Conservation (phyloP, 345 rosid genomes). For the Camelina neglecta region DNA sequence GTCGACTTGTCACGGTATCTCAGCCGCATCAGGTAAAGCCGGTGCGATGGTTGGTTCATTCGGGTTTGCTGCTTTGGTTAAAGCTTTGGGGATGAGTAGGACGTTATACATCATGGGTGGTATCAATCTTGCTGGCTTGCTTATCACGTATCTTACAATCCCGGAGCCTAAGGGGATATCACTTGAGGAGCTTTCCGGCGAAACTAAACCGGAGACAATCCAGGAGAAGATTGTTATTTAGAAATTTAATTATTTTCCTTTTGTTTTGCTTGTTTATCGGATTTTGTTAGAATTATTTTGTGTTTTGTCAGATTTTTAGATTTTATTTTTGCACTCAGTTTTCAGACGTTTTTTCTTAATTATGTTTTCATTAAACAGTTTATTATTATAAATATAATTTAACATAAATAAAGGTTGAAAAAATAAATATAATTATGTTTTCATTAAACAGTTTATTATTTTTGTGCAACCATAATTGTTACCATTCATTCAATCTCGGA, state of each 20-base stretch:
- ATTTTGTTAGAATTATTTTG: not conserved
- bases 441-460: not conserved
- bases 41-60: constrained; percentile 81
- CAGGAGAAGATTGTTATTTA: not conserved
- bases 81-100: constrained; percentile 52
- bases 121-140: constrained; percentile 50
- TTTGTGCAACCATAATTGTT: not conserved
- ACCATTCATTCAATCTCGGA: no score
- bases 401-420: no score
- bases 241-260: not conserved
- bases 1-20: constrained; percentile 85
- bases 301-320: not conserved
- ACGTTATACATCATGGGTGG: constrained; percentile 52
- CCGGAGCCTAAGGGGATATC: constrained; percentile 67
- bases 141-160: constrained; percentile 43
- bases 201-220: constrained; percentile 40
- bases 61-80: constrained; percentile 63
- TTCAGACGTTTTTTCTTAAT: not conserved
- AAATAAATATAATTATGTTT: not conserved
- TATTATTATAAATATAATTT: not conserved
- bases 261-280: not conserved
- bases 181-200: constrained; percentile 65
- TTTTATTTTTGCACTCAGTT: not conserved
- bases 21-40: constrained; percentile 69
- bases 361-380: not conserved